phyloP scores from a whole-genome alignment of 495 filamentous ascomycete genomes.

The Arthonia radiata region DNA sequence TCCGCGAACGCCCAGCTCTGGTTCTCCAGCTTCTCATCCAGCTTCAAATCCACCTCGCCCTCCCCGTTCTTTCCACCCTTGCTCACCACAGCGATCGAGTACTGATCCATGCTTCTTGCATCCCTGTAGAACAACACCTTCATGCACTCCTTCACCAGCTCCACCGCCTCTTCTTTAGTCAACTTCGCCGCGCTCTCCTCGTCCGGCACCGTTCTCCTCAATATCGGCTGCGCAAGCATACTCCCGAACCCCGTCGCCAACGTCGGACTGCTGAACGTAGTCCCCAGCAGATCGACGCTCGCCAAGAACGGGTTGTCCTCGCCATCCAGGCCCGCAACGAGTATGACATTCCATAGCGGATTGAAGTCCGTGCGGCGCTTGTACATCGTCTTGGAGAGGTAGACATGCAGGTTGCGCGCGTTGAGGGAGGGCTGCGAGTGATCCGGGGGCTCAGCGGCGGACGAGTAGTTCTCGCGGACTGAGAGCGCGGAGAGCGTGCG shows the following conservation, averaged over 20 bases:
- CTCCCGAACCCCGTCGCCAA: constrained; percentile 87
- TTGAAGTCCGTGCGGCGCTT: constrained; percentile 83
- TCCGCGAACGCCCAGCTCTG: constrained; percentile 98
- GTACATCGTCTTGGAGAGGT: constrained; percentile 85
- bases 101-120: constrained; percentile 73
- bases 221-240: constrained; percentile 74
- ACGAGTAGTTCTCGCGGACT: constrained; percentile 68
- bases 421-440: constrained; percentile 30
- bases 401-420: constrained; percentile 88
- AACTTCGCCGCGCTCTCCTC: constrained; percentile 46
- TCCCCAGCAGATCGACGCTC: constrained; percentile 75
- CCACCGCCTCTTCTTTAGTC: constrained; percentile 53
- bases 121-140: constrained; percentile 97
- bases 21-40: constrained; percentile 48
- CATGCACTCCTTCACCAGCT: constrained; percentile 70
- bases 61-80: too few relatives aligned
- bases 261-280: constrained; percentile 63
- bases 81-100: constrained; percentile 73
- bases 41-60: constrained; percentile 50
- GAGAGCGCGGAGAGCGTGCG: constrained; percentile 64
- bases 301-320: constrained; percentile 66
- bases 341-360: constrained; percentile 85
- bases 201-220: constrained; percentile 59
- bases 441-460: constrained; percentile 15
- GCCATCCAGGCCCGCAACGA: constrained; percentile 70